Percentiles rank a stretch among this genome's conserved stretches.
Evolutionary conservation across 2,329 filamentous ascomycete genomes (phyloP).

Genomic region (Massarina eburnea): DNA sequence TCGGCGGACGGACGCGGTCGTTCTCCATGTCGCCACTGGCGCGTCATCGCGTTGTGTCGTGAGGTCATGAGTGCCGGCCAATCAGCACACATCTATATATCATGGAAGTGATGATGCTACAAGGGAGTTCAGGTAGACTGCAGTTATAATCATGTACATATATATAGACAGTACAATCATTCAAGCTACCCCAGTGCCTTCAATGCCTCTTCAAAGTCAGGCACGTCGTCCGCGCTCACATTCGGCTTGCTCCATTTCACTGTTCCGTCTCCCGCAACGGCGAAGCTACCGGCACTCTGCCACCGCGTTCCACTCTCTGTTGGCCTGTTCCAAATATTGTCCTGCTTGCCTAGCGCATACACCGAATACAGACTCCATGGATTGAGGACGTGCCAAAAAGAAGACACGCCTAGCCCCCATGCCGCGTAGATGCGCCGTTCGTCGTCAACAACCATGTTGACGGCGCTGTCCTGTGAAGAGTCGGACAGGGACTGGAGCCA

Average conservation of each 20-base stretch:
- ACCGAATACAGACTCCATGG: constrained; percentile 61
- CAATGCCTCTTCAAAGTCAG: constrained; percentile 55
- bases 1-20: constrained; percentile 4
- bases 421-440: constrained; percentile 61
- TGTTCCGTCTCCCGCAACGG: constrained; percentile 55
- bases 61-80: constrained; percentile 10
- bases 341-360: constrained; percentile 59
- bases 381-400: constrained; percentile 64
- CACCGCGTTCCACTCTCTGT: constrained; percentile 68
- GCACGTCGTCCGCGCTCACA: constrained; percentile 55
- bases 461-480: constrained; percentile 40
- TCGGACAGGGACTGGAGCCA: constrained; percentile 36
- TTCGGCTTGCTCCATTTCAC: constrained; percentile 56
- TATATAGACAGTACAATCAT: background rate
- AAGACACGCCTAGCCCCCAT: constrained; percentile 66
- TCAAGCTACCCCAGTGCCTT: background rate
- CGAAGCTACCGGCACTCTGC: constrained; percentile 69
- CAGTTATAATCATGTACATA: background rate
- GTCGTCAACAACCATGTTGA: constrained; percentile 62
- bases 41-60: constrained; percentile 13
- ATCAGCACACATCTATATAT: background rate
- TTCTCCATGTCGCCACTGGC: constrained; percentile 5
- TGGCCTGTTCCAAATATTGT: constrained; percentile 67
- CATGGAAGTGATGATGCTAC: background rate
- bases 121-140: background rate